Percentiles rank a stretch among this genome's conserved stretches.
Conservation (phyloP, 2,329 filamentous ascomycete species). For the Macrophomina pseudophaseolina region DNA sequence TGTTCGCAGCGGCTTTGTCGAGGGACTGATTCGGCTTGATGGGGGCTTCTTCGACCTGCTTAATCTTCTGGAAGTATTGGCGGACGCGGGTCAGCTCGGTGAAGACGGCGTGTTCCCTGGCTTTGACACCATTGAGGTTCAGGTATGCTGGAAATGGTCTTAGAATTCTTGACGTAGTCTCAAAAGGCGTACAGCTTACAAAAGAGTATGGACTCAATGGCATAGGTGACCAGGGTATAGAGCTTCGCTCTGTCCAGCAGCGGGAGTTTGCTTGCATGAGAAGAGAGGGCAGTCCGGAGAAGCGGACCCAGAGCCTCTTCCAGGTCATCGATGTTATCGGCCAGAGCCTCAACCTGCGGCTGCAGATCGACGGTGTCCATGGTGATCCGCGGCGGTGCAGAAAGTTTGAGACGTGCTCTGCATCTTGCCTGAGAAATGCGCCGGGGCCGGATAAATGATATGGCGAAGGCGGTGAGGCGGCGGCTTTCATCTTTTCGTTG, state of each 20-base stretch:
- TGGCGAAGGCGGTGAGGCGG: not conserved
- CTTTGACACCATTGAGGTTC: conserved; percentile 75
- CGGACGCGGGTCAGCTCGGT: conserved; percentile 83
- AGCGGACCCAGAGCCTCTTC: conserved; percentile 77
- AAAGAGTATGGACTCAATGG: conserved; percentile 89
- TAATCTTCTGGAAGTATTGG: conserved; percentile 93
- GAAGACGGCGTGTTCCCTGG: conserved; percentile 85
- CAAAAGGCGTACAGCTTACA: conserved; percentile 46
- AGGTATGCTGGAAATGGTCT: conserved; percentile 65
- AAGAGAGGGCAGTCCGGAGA: conserved; percentile 64
- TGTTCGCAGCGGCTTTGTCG: conserved; percentile 76
- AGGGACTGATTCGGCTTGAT: conserved; percentile 60
- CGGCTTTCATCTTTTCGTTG: not conserved
- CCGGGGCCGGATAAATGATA: conserved; percentile 10
- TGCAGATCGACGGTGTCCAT: conserved; percentile 66
- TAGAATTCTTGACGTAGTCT: conserved; percentile 42
- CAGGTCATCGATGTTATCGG: conserved; percentile 78
- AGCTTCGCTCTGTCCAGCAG: conserved; percentile 96
- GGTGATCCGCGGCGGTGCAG: conserved; percentile 15
- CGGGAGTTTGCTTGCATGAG: conserved; percentile 77
- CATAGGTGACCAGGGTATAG: conserved; percentile 84
- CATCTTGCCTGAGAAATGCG: not conserved
- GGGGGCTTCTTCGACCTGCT: conserved; percentile 70
- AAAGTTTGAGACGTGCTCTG: not conserved
- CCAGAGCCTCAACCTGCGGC: conserved; percentile 74